Conservation (phyloP, 108 stramenopile genomes). For the Nannochloropsis salina region DNA sequence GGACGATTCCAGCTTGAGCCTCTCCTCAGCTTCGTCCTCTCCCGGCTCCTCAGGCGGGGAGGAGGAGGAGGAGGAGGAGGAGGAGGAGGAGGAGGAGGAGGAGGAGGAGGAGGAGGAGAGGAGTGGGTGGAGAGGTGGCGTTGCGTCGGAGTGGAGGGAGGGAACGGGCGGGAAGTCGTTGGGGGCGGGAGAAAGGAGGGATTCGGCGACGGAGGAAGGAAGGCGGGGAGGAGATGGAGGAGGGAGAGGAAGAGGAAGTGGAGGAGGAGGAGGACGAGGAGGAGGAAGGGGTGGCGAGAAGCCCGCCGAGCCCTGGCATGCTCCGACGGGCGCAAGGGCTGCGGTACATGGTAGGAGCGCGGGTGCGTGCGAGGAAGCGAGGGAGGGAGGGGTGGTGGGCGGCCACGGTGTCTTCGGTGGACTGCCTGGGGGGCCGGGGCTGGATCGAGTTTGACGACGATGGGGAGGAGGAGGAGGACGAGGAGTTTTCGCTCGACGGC, state of each 20-base stretch:
- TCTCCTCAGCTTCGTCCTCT: background rate
- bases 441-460: background rate
- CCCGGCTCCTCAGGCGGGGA: background rate
- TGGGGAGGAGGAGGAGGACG: background rate
- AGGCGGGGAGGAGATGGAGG: background rate
- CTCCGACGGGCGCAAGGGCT: background rate
- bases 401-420: background rate
- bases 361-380: background rate
- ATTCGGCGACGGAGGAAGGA: background rate
- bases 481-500: background rate
- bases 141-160: background rate
- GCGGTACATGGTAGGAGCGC: background rate
- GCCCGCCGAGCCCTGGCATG: background rate
- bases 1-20: background rate
- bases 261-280: background rate
- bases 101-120: background rate
- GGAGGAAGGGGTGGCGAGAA: background rate
- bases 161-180: background rate
- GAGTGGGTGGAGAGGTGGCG: background rate
- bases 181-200: background rate
- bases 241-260: background rate
- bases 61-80: background rate
- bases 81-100: background rate
- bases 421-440: background rate
- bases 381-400: slow-evolving; percentile 1